Evolutionary conservation across 352 stramenopile genomes (phyloP).

Genomic region (Phytophthora macrochlamydospora): DNA sequence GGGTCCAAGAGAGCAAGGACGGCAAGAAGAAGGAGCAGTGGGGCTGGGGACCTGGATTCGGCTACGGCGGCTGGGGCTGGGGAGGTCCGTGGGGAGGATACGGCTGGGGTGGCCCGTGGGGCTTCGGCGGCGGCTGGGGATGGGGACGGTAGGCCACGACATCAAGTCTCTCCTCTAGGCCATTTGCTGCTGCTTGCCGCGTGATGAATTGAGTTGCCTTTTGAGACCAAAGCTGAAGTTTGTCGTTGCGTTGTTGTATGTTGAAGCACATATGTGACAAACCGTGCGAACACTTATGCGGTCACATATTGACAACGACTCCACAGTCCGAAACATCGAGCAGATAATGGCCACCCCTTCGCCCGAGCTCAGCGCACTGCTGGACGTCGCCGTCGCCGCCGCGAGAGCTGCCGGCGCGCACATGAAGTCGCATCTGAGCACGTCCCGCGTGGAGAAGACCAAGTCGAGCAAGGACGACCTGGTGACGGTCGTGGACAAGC

Average conservation of each 20-base stretch:
- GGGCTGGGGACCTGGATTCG: not conserved
- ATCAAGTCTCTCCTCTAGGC: not conserved
- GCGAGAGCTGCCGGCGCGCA: constrained; percentile 66
- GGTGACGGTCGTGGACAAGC: constrained; percentile 94
- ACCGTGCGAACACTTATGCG: not conserved
- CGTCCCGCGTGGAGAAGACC: constrained; percentile 70
- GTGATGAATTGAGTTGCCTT: not conserved
- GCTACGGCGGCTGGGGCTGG: not conserved
- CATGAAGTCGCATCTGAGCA: constrained; percentile 70
- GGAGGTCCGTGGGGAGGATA: constrained; percentile 2
- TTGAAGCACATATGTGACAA: not conserved
- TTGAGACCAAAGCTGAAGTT: too few relatives aligned
- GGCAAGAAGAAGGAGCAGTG: constrained; percentile 11
- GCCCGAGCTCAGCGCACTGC: constrained; percentile 48
- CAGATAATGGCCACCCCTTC: constrained; percentile 20
- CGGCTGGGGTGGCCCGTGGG: constrained; percentile 2
- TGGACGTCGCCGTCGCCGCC: constrained; percentile 62
- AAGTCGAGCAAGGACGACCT: constrained; percentile 95
- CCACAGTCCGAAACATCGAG: not conserved
- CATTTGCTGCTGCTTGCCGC: not conserved
- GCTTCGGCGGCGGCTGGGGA: not conserved
- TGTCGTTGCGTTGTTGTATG: not conserved
- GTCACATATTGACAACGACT: not conserved
- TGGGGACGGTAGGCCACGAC: constrained; percentile 1
- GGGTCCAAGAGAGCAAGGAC: not conserved